Conservation (phyloP, 352 stramenopile species). For the Pythium grandisporangium region DNA sequence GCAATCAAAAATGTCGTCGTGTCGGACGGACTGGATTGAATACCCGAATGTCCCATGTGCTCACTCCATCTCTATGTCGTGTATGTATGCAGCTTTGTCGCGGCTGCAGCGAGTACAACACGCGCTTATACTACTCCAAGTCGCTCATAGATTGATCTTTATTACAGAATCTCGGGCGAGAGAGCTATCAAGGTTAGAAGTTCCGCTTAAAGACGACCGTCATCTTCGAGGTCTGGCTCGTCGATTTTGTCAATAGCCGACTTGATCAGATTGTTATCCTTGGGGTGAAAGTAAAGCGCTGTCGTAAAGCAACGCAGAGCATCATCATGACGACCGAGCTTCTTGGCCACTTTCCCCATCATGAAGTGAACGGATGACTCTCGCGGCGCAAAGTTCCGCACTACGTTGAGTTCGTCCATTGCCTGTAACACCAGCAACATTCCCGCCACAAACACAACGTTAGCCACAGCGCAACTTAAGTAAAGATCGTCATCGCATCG, state of each 20-base stretch:
- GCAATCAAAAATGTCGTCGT: too few relatives aligned
- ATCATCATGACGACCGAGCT: slow-evolving; percentile 84
- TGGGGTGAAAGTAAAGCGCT: slow-evolving; percentile 95
- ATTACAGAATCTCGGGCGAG: too few relatives aligned
- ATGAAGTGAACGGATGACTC: slow-evolving; percentile 96
- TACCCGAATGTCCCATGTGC: too few relatives aligned
- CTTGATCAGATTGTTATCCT: slow-evolving; percentile 97
- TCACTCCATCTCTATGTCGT: too few relatives aligned
- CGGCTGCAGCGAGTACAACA: background rate
- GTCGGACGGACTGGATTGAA: too few relatives aligned
- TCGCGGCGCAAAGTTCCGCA: slow-evolving; percentile 90
- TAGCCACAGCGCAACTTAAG: too few relatives aligned
- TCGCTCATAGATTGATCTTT: too few relatives aligned
- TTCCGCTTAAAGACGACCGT: slow-evolving; percentile 13
- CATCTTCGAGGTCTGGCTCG: slow-evolving; percentile 40
- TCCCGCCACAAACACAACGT: too few relatives aligned
- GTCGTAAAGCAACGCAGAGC: slow-evolving; percentile 95
- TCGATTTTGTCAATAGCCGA: slow-evolving; percentile 91
- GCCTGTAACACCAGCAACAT: slow-evolving; percentile 25
- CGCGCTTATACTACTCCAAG: too few relatives aligned
- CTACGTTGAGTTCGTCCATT: slow-evolving; percentile 86
- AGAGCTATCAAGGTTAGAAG: too few relatives aligned
- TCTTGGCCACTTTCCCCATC: slow-evolving; percentile 93
- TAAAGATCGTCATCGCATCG: background rate
- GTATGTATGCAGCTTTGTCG: too few relatives aligned